Evolutionary conservation across 2,329 filamentous ascomycete genomes (phyloP).

Genomic region (Myriosclerotinia duriaeana): DNA sequence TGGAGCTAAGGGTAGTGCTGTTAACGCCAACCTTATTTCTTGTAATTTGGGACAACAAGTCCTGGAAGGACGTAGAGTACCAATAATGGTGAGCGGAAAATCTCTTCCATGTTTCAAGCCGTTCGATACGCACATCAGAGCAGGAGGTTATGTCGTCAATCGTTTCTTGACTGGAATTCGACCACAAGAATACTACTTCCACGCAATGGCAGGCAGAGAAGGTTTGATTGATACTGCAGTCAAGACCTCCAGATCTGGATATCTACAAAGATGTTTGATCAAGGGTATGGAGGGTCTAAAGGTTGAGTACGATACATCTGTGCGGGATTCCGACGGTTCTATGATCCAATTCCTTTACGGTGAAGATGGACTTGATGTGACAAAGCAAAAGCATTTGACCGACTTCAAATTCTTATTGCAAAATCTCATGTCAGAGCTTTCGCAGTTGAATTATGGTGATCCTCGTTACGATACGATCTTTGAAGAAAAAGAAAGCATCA

Average conservation of each 20-base stretch:
- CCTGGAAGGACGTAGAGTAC: slow-evolving; percentile 89
- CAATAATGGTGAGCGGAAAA: slow-evolving; percentile 97
- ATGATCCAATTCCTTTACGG: slow-evolving; percentile 95
- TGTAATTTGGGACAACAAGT: slow-evolving; percentile 97
- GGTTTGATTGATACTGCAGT: slow-evolving; percentile 98
- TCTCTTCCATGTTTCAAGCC: slow-evolving; percentile 90
- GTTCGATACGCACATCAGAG: slow-evolving; percentile 84
- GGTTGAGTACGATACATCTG: slow-evolving; percentile 90
- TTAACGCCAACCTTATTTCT: slow-evolving; percentile 97
- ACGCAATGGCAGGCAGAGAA: slow-evolving; percentile 98
- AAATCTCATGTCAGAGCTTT: slow-evolving; percentile 78
- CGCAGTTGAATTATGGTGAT: slow-evolving; percentile 68
- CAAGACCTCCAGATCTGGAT: slow-evolving; percentile 95
- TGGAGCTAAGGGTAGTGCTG: slow-evolving; percentile 86
- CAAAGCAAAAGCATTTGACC: slow-evolving; percentile 86
- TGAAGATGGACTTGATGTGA: slow-evolving; percentile 91
- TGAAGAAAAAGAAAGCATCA: slow-evolving; percentile 61
- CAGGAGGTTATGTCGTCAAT: slow-evolving; percentile 90
- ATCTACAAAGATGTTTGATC: slow-evolving; percentile 93
- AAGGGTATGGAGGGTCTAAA: slow-evolving; percentile 97
- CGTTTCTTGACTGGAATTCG: slow-evolving; percentile 97
- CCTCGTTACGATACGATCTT: slow-evolving; percentile 59
- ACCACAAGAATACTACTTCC: slow-evolving; percentile 98
- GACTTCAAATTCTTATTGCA: slow-evolving; percentile 88
- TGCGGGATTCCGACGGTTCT: slow-evolving; percentile 89